A percentile compares a stretch with the other conserved stretches of the same genome.
Conservation (phyloP, 345 rosid species). For the Aegle marmelos region DNA sequence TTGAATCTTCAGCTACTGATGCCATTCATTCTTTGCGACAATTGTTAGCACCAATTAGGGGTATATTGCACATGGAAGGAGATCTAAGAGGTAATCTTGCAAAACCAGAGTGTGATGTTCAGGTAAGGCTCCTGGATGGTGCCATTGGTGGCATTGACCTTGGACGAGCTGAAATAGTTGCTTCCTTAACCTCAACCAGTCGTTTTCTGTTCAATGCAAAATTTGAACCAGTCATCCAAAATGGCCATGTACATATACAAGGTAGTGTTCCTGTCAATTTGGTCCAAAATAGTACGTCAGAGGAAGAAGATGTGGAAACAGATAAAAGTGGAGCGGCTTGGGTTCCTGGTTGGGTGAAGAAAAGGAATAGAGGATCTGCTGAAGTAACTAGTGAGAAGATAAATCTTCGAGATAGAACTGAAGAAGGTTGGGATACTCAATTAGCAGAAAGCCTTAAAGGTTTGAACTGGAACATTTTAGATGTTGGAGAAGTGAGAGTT, state of each 20-base stretch:
- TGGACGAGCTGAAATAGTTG: constrained; percentile 95
- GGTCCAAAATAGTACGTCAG: constrained; percentile 50
- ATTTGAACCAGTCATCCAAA: constrained; percentile 82
- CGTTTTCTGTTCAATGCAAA: constrained; percentile 95
- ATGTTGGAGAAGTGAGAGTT: constrained; percentile 90
- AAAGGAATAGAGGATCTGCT: constrained; percentile 48
- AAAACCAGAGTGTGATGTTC: constrained; percentile 97
- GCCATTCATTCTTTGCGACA: constrained; percentile 81
- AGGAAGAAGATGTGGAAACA: constrained; percentile 61
- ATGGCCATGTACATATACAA: constrained; percentile 95
- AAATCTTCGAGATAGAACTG: constrained; percentile 62
- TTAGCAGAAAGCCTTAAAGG: constrained; percentile 89
- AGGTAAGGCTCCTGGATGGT: constrained; percentile 93
- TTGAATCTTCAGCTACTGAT: constrained; percentile 87
- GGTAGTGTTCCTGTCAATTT: constrained; percentile 91
- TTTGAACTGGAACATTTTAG: constrained; percentile 83
- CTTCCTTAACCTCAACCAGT: constrained; percentile 81
- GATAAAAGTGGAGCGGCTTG: constrained; percentile 50
- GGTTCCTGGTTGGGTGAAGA: constrained; percentile 78
- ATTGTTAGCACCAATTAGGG: constrained; percentile 80
- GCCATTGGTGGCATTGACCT: constrained; percentile 93
- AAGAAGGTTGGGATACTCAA: constrained; percentile 86
- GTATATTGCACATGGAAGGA: constrained; percentile 97
- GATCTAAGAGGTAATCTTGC: constrained; percentile 93
- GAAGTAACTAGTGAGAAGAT: constrained; percentile 57